Evolutionary conservation across 352 stramenopile genomes (phyloP).

Genomic region (Pseudoperonospora humuli): DNA sequence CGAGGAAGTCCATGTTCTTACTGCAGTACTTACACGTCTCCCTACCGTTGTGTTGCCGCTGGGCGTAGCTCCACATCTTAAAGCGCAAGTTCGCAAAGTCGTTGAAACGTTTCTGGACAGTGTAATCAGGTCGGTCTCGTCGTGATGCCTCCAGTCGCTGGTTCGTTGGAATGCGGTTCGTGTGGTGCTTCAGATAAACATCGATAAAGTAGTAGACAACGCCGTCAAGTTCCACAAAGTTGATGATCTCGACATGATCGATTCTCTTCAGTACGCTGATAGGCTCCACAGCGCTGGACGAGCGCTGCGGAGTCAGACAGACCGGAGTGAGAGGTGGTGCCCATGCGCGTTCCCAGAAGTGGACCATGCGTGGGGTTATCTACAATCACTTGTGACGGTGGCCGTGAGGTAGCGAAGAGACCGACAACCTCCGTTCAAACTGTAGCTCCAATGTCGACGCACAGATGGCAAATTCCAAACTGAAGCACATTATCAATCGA

Average conservation of each 20-base stretch:
- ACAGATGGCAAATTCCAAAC: constrained; percentile 15
- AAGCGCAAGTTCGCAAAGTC: constrained; percentile 46
- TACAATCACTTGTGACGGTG: constrained; percentile 3
- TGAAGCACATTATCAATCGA: constrained; percentile 6
- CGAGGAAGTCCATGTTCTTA: constrained; percentile 36
- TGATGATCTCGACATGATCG: constrained; percentile 36
- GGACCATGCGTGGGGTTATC: too few species aligned
- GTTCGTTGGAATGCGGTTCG: constrained; percentile 43
- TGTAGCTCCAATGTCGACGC: neutral
- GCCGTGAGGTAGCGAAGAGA: too few species aligned
- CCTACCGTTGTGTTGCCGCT: constrained; percentile 26
- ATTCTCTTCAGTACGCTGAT: constrained; percentile 35
- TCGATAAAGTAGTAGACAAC: constrained; percentile 42
- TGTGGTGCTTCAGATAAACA: constrained; percentile 40
- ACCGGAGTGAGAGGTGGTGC: constrained; percentile 32
- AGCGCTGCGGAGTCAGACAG: constrained; percentile 29
- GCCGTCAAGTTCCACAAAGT: constrained; percentile 29
- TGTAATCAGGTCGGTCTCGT: constrained; percentile 31
- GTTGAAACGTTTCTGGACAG: constrained; percentile 39
- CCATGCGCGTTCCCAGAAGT: constrained; percentile 23
- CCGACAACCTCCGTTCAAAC: too few species aligned
- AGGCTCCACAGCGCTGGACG: constrained; percentile 27
- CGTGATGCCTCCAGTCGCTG: constrained; percentile 20
- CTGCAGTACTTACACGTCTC: constrained; percentile 38
- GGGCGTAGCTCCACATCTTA: constrained; percentile 37